These are phyloP conservation scores for Daldinia loculata DNA, from an alignment of 495 filamentous ascomycete genomes.

Conservation along the genomic window DNA sequence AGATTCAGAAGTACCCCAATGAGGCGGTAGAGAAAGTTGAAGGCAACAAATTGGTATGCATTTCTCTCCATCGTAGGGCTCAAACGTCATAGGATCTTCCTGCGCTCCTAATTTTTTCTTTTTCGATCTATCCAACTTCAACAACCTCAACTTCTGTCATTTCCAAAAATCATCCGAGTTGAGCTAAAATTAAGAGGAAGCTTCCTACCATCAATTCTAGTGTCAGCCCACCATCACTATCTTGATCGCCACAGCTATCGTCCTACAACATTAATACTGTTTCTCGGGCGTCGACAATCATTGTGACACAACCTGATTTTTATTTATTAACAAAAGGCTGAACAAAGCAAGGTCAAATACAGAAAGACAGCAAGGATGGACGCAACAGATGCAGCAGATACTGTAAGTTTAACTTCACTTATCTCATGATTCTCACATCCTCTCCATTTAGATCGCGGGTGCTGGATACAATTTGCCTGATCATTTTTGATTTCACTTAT, in stretches of 20 bases:
- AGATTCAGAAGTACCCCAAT: constrained; percentile 14
- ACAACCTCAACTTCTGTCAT: constrained; percentile 16
- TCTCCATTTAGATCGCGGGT: constrained; percentile 7
- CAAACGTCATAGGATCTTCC: constrained; percentile 35
- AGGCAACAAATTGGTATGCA: constrained; percentile 27
- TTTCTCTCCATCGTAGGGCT: constrained; percentile 27
- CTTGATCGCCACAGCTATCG: constrained; percentile 31
- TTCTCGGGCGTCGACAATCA: constrained; percentile 18
- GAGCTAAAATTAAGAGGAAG: constrained; percentile 12
- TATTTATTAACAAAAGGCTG: constrained; percentile 13
- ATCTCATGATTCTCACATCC: constrained; percentile 39
- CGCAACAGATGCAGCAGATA: constrained; percentile 36
- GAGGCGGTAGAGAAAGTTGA: constrained; percentile 21
- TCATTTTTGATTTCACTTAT: constrained; percentile 25
- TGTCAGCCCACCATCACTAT: not conserved
- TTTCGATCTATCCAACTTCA: constrained; percentile 29
- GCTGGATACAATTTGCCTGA: constrained; percentile 8
- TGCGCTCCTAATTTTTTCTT: constrained; percentile 9
- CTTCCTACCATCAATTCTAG: not conserved
- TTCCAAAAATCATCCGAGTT: constrained; percentile 11
- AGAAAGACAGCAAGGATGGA: constrained; percentile 24
- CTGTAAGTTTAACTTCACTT: constrained; percentile 63
- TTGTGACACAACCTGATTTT: constrained; percentile 12
- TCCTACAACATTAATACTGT: constrained; percentile 7
- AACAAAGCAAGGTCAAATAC: constrained; percentile 16